These are phyloP conservation scores for Aspergillus fumigatus DNA, from an alignment of 2,329 filamentous ascomycete species.

Conservation along the genomic window DNA sequence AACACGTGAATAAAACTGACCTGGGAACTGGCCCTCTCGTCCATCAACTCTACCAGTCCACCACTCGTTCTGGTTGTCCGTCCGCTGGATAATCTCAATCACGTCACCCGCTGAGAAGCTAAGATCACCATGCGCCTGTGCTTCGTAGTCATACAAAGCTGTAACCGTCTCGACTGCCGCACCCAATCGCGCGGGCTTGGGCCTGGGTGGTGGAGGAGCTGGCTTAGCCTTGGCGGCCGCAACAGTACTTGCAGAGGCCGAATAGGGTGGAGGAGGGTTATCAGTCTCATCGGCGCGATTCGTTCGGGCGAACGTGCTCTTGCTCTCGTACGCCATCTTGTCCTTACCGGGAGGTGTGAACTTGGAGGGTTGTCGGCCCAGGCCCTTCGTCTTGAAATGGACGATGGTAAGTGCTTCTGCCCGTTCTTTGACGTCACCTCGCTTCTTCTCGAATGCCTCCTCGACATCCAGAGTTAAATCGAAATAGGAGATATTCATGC, in stretches of 20 bases:
- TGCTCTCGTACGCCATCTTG: conserved; percentile 34
- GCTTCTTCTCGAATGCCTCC: conserved; percentile 83
- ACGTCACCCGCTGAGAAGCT: conserved; percentile 84
- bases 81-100: conserved; percentile 81
- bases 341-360: conserved; percentile 28
- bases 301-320: conserved; percentile 28
- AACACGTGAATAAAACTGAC: conserved; percentile 49
- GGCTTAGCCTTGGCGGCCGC: conserved; percentile 64
- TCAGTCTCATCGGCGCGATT: conserved; percentile 47
- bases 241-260: conserved; percentile 43
- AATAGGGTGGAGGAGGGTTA: conserved; percentile 69
- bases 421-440: conserved; percentile 81
- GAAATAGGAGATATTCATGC: conserved; percentile 95
- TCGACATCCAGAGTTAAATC: conserved; percentile 87
- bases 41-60: conserved; percentile 81
- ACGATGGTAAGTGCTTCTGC: conserved; percentile 81
- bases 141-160: conserved; percentile 92
- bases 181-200: conserved; percentile 73
- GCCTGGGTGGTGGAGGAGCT: conserved; percentile 66
- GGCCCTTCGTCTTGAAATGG: conserved; percentile 85
- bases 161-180: conserved; percentile 75
- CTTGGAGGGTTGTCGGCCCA: conserved; percentile 36
- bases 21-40: conserved; percentile 88
- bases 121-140: conserved; percentile 88
- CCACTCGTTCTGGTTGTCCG: conserved; percentile 94